phyloP scores from a whole-genome alignment of 2,329 filamentous ascomycete genomes.

The Helotiales sp. region DNA sequence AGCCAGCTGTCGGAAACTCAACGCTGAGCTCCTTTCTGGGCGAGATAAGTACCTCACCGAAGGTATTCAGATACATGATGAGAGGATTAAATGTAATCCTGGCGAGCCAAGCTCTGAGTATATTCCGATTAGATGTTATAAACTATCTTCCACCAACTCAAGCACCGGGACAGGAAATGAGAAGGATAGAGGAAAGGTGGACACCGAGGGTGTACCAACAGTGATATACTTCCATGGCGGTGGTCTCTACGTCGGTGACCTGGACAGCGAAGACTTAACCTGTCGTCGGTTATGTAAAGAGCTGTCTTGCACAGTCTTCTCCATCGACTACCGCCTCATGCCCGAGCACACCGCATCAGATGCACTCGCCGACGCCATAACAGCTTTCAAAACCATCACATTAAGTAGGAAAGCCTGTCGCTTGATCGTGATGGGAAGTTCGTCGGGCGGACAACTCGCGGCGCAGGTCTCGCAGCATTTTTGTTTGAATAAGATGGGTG shows the following conservation, averaged over 20 bases:
- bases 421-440: conserved; percentile 51
- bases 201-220: conserved; percentile 22
- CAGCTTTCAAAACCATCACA: conserved; percentile 44
- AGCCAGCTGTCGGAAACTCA: conserved; percentile 47
- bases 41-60: conserved; percentile 47
- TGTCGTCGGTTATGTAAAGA: conserved; percentile 50
- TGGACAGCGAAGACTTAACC: conserved; percentile 55
- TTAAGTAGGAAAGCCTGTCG: neutral
- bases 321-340: conserved; percentile 53
- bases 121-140: neutral
- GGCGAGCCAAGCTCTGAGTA: neutral
- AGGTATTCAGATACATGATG: conserved; percentile 40
- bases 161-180: no score
- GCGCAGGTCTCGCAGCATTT: conserved; percentile 48
- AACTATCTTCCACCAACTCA: neutral
- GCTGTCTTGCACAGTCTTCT: conserved; percentile 47
- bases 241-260: conserved; percentile 53
- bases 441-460: conserved; percentile 55
- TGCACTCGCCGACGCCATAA: conserved; percentile 50
- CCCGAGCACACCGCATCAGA: conserved; percentile 47
- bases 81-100: conserved; percentile 6
- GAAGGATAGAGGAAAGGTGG: no score
- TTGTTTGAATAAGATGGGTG: no score
- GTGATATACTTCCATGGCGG: conserved; percentile 56
- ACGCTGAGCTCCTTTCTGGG: conserved; percentile 45